Evolutionary conservation across 176 grass and related monocot species (phyloP), one percentile per base, ranked within the genome.

Genomic region (Microstegium vimineum): DNA sequence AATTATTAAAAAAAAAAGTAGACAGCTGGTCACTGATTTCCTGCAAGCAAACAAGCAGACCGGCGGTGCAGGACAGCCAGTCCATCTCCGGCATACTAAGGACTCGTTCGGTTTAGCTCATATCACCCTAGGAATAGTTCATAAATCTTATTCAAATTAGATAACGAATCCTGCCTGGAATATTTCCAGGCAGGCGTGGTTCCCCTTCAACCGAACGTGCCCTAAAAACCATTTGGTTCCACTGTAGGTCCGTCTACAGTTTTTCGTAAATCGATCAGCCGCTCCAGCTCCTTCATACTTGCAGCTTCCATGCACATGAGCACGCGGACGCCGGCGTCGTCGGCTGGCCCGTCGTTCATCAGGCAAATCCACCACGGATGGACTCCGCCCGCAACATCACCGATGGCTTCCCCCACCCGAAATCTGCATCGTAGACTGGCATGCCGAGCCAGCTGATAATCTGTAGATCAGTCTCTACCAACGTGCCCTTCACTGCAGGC

Each of bases 371-470:
- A 1, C 78, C 73, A 1, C 31, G 64, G 10, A 59, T n/a, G 8
- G 84, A 60, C 36, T 70, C 43, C 0, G 69, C 91, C 1, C 78
- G 85, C 31, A 66, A 35, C 81, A 86, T 90, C 31, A 71, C 36
- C 56, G 1, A 13, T 28, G 82, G 92, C 56, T 49, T 51, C 17
- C 86, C 88, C 88, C 82, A 94, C 0, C 89, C 89, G 17, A 94
- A 91, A 81, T 94, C 82, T 0, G 65, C 86, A 7, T 84, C 89
- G 28, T 78, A 78, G 28, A 84, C 31, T 2, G 86, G 82, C 72
- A 90, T 17, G 25, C 74, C 78, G 2, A 88, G 66, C 91, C 91
- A 94, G 56, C 88, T 86, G 22, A 74, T 52, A 22, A 74, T 61
- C n/a, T 71, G 66, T 10, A 90, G 66, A 2, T 83, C 82, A 0